Evolutionary conservation across 2,329 filamentous ascomycete species (phyloP), one percentile per base, ranked within the genome.

Genomic region (Colletotrichum sp.): DNA sequence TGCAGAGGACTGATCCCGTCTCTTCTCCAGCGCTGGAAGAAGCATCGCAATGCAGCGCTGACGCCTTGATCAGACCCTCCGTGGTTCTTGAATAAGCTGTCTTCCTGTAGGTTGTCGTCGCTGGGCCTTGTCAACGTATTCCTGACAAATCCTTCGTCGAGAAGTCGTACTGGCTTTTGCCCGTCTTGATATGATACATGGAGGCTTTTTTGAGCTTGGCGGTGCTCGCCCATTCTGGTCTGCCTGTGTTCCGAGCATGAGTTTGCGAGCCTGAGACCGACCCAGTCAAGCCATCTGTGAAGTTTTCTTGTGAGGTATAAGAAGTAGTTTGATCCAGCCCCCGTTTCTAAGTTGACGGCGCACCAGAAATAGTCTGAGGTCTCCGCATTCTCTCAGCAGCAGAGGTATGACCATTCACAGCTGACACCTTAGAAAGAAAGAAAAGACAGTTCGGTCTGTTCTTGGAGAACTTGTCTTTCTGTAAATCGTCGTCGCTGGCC

Each of bases 91-190:
- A 21, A 4, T 4, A 21, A 21, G 3, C 3, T 48, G 43, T 48
- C n/a, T 21, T 48, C 43, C 3, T 48, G 3, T 3, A 21, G 4
- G 18, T 48, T 3, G 5, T 48, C 38, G n/a, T 48, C 43, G 9
- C 15, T 36, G 0, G 34, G 1, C 15, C 34, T 36, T 36, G 34
- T 48, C 9, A 6, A 48, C 18, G 38, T 48, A 13, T 48, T 12
- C 18, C n/a, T 21, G 10, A 3, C 3, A n/a, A 7, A 48, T 21
- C 0, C 0, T n/a, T 48, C 43, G 18, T 21, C 9, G 1, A 12
- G 18, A 3, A 3, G 18, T 21, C 9, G 5, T 43, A 2, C 2
- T n/a, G 38, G 18, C 38, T n/a, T 0, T 9, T 18, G 9, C 5
- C 18, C 18, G 36, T 43, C 38, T 5, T n/a, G 38, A 0, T 43